Base-by-base conservation (phyloP, 2,329 filamentous ascomycete genomes). In the Colletotrichum spaethianum region DNA sequence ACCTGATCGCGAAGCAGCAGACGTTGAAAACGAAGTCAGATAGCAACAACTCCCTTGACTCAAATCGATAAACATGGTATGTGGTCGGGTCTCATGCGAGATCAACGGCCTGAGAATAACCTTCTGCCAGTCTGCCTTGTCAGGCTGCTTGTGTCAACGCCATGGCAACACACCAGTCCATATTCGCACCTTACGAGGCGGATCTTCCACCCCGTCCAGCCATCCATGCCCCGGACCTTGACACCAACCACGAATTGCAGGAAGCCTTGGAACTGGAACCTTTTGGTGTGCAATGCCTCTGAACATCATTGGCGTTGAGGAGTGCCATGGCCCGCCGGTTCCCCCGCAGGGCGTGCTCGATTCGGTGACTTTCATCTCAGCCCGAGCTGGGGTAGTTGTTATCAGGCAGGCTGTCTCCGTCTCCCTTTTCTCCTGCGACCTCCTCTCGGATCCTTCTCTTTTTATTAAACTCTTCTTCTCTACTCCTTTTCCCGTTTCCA, bases 121-220 rank as follows among this genome's bases (percentile, higher is more conserved):
- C 57, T 23, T 23, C n/a, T 55, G 23, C 14, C 36, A 36, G 53
- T 72, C 53, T 72, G 70, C 70, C 70, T 70, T 60, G 70, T 46
- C 46, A 70, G 53, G 65, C 42, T 31, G 48, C 23, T n/a, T 52
- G 23, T 26, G 12, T n/a, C 42, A 59, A 53, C 59, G 53, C 66
- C 57, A 61, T 53, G 60, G 16, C 38, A 53, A 52, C 36, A 40
- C 60, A 63, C 64, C 59, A 59, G 50, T 56, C 38, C 59, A 59
- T 61, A 61, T 44, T 53, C 28, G 64, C 64, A 68, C 40, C 52
- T 70, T 44, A 28, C 59, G 33, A 72, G 70, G 70, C 66, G 53
- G 65, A 72, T 36, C 53, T 48, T 36, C 38, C 44, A 36, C 46
- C 11, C 44, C 23, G 53, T 20, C 70, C 65, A 64, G 59, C 68